These are phyloP conservation scores for Yamadazyma dendronema DNA, from an alignment of 1,139 yeast species.

Conservation along the genomic window DNA sequence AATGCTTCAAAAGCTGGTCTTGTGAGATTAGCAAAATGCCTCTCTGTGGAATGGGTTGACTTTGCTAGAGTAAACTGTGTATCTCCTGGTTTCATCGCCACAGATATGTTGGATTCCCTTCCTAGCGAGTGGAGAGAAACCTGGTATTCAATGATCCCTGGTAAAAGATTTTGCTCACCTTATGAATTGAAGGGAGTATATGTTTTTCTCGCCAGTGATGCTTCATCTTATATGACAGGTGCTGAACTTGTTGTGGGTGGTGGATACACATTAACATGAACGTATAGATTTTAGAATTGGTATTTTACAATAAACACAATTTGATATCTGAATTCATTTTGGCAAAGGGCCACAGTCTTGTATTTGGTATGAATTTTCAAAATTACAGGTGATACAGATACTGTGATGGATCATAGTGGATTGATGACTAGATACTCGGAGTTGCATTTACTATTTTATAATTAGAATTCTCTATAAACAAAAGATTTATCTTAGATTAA, in stretches of 20 bases:
- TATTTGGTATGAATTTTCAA: too few species aligned
- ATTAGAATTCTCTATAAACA: conserved; percentile 4
- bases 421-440: background rate
- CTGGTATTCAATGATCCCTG: conserved; percentile 44
- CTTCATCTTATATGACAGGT: conserved; percentile 52
- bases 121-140: conserved; percentile 25
- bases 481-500: conserved; percentile 56
- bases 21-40: conserved; percentile 42
- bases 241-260: conserved; percentile 55
- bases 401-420: background rate
- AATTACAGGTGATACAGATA: too few species aligned
- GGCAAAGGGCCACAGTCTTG: too few species aligned
- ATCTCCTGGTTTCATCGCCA: conserved; percentile 53
- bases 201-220: conserved; percentile 46
- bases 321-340: too few species aligned
- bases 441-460: background rate
- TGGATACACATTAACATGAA: conserved; percentile 31
- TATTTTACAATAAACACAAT: too few species aligned
- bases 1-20: conserved; percentile 53
- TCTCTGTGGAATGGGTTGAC: conserved; percentile 52
- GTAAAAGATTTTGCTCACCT: conserved; percentile 48
- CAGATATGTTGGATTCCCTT: conserved; percentile 46
- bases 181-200: conserved; percentile 55
- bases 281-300: too few species aligned
- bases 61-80: conserved; percentile 53